Evolutionary conservation across 2,329 filamentous ascomycete species (phyloP), one percentile per base, ranked within the genome.

Genomic region (Aspergillus alliaceus): DNA sequence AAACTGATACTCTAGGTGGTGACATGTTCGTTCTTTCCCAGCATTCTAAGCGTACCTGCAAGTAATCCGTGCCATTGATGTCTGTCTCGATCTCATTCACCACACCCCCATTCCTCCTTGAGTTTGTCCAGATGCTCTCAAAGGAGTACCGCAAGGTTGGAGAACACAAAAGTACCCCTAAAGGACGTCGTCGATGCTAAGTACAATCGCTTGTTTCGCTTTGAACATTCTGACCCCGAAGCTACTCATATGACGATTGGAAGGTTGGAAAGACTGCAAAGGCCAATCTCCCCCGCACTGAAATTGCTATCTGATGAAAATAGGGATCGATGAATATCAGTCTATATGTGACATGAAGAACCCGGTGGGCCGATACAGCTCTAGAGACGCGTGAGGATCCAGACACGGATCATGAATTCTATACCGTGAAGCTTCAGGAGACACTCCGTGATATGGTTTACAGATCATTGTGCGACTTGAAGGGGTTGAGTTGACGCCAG

Each of bases 241-340:
- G 52, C 12, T 60, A 56, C 29, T 60, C 59, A n/a, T 60, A 62
- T 40, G 50, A 48, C 7, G 58, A 60, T 29, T 62, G 57, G 59
- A 62, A 51, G 51, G 54, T 54, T n/a, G 57, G 57, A 12, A 48
- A 52, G 47, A 58, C 54, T 12, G 44, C 32, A n/a, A 50, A 48
- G 47, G 42, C 54, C 37, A 62, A 59, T 8, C 49, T 60, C 47
- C 35, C 49, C 1, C 54, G 48, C 27, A 12, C 42, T 44, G 15
- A 59, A 9, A 14, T 20, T 24, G 27, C 35, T 25, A 46, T 50
- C 24, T 5, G 1, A 22, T 29, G 35, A 20, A 42, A 1, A 32
- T 20, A 14, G 14, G 44, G 6, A 29, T 9, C 24, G 34, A 53
- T 11, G 3, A 27, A 2, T 51, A 47, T 47, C 6, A 2, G 9